These are phyloP conservation scores for Teunomyces aglyptinius DNA, from an alignment of 805 yeast species.

Conservation along the genomic window DNA sequence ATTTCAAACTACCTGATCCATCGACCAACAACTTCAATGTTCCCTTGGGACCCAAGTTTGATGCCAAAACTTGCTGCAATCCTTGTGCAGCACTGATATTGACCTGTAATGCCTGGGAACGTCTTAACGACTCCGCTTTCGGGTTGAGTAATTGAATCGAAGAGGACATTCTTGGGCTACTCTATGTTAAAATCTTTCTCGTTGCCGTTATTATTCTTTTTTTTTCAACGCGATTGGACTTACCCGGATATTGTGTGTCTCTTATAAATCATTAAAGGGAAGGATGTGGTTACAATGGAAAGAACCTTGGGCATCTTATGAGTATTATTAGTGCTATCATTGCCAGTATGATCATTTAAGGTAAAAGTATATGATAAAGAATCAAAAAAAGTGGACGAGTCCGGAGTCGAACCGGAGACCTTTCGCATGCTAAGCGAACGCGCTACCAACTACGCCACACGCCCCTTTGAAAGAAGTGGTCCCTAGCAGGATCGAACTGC, in stretches of 20 bases:
- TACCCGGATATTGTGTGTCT: conserved; percentile 1
- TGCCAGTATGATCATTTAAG: neutral
- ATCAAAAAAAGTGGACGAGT: conserved; percentile 54
- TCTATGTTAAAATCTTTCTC: conserved; percentile 2
- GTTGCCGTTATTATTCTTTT: conserved; percentile 5
- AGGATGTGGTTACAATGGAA: too few species aligned
- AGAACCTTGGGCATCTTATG: too few species aligned
- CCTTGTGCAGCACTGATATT: conserved; percentile 97
- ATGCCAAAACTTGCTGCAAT: conserved; percentile 83
- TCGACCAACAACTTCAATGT: conserved; percentile 95
- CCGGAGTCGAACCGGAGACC: conserved; percentile 79
- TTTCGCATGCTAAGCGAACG: conserved; percentile 79
- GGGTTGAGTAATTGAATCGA: conserved; percentile 90
- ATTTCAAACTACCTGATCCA: conserved; percentile 92
- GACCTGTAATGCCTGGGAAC: conserved; percentile 93
- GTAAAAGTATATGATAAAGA: neutral
- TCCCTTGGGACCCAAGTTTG: conserved; percentile 96
- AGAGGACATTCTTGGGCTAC: conserved; percentile 41
- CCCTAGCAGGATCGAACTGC: conserved; percentile 90
- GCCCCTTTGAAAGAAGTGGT: conserved; percentile 55
- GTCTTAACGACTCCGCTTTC: conserved; percentile 94
- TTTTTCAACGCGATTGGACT: neutral
- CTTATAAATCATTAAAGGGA: too few species aligned
- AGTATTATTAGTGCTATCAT: too few species aligned
- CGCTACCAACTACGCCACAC: conserved; percentile 85